A percentile compares a stretch with the other conserved stretches of the same genome.
phyloP scores from a whole-genome alignment of 495 filamentous ascomycete genomes.

The Amphirosellinia nigrospora region DNA sequence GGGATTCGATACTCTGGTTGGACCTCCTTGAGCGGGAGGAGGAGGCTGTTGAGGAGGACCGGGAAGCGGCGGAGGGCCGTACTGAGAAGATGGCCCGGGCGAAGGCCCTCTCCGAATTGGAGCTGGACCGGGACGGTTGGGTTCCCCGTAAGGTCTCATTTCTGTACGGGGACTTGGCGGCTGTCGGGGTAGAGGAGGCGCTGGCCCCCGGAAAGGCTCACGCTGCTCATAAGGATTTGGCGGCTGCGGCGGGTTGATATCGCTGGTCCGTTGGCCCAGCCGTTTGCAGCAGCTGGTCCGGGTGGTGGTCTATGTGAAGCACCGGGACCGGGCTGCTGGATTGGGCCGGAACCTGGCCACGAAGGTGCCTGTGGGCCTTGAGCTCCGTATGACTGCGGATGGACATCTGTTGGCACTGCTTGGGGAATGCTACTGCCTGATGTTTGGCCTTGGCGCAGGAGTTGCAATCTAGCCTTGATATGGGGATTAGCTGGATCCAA shows the following conservation, averaged over 20 bases:
- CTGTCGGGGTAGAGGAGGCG: conserved; percentile 68
- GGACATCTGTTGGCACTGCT: conserved; percentile 55
- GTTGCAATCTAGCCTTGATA: conserved; percentile 91
- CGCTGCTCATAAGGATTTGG: conserved; percentile 80
- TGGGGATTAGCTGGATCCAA: conserved; percentile 92
- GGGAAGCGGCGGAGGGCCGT: conserved; percentile 61
- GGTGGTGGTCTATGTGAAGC: conserved; percentile 64
- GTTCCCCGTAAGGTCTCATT: conserved; percentile 76
- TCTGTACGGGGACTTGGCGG: conserved; percentile 72
- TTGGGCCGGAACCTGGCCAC: conserved; percentile 75
- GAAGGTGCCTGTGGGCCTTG: conserved; percentile 78
- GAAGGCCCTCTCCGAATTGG: conserved; percentile 52
- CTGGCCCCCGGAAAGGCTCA: conserved; percentile 67
- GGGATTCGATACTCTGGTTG: conserved; percentile 71
- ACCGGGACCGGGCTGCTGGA: conserved; percentile 62
- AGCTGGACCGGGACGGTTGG: conserved; percentile 62
- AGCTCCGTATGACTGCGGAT: conserved; percentile 79
- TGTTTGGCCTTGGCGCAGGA: conserved; percentile 79
- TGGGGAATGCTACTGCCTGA: conserved; percentile 56
- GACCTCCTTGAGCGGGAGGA: conserved; percentile 44
- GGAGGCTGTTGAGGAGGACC: conserved; percentile 56
- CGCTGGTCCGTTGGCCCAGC: conserved; percentile 79
- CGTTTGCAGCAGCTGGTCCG: conserved; percentile 64
- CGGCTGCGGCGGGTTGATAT: conserved; percentile 75
- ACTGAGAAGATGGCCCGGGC: conserved; percentile 62